Evolutionary conservation across 2,329 filamentous ascomycete genomes (phyloP).

Genomic region (Aspergillus pseudoglaucus): DNA sequence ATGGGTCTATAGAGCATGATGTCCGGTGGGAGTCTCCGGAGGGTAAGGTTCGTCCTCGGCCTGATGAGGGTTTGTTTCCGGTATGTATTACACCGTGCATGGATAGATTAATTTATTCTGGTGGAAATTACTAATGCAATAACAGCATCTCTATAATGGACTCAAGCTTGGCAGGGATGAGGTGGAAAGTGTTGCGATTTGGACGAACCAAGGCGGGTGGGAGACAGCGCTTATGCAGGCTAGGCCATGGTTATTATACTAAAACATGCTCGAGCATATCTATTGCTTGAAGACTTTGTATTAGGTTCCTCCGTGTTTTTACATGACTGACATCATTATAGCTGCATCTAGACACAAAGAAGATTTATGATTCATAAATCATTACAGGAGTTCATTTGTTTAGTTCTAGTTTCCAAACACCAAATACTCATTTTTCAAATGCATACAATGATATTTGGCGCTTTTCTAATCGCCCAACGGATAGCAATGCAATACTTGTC

Average conservation of each 20-base stretch:
- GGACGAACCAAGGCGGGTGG: conserved; percentile 33
- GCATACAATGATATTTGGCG: not conserved
- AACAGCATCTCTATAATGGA: conserved; percentile 35
- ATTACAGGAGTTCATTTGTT: no score
- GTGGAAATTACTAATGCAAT: not conserved
- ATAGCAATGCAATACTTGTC: conserved; percentile 31
- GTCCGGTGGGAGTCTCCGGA: conserved; percentile 35
- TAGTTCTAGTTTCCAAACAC: no score
- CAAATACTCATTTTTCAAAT: no score
- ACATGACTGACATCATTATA: not conserved
- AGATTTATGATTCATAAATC: no score
- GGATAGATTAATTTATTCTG: not conserved
- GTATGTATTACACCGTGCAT: conserved; percentile 16
- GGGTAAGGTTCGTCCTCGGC: conserved; percentile 28
- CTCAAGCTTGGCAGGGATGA: conserved; percentile 32
- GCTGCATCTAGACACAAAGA: no score
- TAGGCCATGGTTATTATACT: conserved; percentile 32
- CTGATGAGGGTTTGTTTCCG: conserved; percentile 34
- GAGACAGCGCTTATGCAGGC: conserved; percentile 27
- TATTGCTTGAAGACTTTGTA: not conserved
- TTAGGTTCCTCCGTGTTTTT: not conserved
- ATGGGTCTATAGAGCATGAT: conserved; percentile 19
- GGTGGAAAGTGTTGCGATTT: conserved; percentile 32
- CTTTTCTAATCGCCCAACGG: conserved; percentile 25
- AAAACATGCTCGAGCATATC: not conserved